phyloP scores from a whole-genome alignment of 2,329 filamentous ascomycete species.

The Ophiostoma angusticollis region DNA sequence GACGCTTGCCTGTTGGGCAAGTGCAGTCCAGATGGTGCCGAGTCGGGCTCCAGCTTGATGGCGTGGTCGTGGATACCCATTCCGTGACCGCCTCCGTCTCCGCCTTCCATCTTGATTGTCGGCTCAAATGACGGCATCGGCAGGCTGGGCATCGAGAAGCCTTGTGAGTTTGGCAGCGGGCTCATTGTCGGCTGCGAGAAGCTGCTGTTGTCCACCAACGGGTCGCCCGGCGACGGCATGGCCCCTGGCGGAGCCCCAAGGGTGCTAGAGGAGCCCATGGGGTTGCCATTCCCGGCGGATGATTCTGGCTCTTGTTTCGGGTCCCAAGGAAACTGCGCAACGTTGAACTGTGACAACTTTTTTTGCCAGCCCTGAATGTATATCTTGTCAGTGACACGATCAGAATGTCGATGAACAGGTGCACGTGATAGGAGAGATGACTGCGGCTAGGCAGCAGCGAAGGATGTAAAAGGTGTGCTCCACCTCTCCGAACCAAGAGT shows the following conservation, averaged over 20 bases:
- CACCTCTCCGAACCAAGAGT: no score
- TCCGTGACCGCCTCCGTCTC: no score
- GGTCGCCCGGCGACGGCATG: conserved; percentile 14
- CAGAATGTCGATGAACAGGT: no score
- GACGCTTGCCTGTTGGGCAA: background rate
- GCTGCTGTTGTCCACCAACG: conserved; percentile 9
- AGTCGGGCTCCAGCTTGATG: conserved; percentile 13
- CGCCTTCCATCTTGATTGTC: conserved; percentile 4
- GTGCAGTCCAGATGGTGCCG: no score
- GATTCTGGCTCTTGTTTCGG: conserved; percentile 54
- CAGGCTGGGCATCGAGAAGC: conserved; percentile 18
- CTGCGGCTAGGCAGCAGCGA: no score
- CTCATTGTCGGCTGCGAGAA: conserved; percentile 26
- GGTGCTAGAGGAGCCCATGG: background rate
- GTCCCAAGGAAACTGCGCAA: conserved; percentile 92
- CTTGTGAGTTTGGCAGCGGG: conserved; percentile 20
- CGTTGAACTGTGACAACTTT: conserved; percentile 71
- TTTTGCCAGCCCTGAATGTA: conserved; percentile 95
- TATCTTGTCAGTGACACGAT: no score
- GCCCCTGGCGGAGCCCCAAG: conserved; percentile 3
- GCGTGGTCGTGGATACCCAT: conserved; percentile 14
- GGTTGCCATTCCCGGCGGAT: conserved; percentile 21
- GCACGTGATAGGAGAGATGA: no score
- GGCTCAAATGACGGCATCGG: conserved; percentile 16
- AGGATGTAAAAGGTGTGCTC: no score